Base-by-base conservation (phyloP, 192 early-diverging fungal genomes). In the Powellomyces hirtus region DNA sequence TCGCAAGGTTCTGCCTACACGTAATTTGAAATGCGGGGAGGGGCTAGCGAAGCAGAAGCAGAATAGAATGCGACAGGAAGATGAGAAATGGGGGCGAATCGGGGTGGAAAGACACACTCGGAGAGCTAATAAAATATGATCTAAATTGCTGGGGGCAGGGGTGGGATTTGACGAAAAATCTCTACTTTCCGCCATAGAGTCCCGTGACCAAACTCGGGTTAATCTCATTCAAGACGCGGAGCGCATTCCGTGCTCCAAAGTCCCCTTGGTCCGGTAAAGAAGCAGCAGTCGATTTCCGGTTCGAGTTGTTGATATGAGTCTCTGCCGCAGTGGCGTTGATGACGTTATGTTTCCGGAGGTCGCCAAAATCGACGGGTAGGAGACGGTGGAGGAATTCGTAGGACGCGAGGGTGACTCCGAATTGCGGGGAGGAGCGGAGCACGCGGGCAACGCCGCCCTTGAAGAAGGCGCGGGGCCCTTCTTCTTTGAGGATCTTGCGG, bases 391-490 rank as follows among this genome's bases (percentile, higher is more conserved):
- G 79, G 4, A 94, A 68, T 79, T 98, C 96, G 71, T 94, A 98
- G 34, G 86, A 87, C 75, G 92, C 94, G 35, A 98, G 81, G 0
- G 96, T 98, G n/a, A 91, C 90, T 74, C 94, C 96, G 75, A 96
- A 96, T 79, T 98, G 96, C 18, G 96, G 96, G n/a, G 93, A 94
- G 0, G 90, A 92, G 27, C 96, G 84, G 49, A 96, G 72, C n/a
- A 98, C 88, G 64, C 96, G 86, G 0, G 94, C 93, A 13, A 92
- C 81, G 1, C 96, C 96, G 60, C 96, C 96, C 80, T 96, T 98
- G 82, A 96, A 98, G 76, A 98, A 95, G 11, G 96, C 96, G 62
- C 84, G 84, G 71, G 92, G 89, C 10, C 96, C 96, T 81, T 98
- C 96, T 75, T 95, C 94, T 3, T 70, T 66, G 67, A 88, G 87